Evolutionary conservation across 192 early-diverging fungal genomes (phyloP), one percentile per base, ranked within the genome.

Genomic region (Phlyctochytrium arcticum): DNA sequence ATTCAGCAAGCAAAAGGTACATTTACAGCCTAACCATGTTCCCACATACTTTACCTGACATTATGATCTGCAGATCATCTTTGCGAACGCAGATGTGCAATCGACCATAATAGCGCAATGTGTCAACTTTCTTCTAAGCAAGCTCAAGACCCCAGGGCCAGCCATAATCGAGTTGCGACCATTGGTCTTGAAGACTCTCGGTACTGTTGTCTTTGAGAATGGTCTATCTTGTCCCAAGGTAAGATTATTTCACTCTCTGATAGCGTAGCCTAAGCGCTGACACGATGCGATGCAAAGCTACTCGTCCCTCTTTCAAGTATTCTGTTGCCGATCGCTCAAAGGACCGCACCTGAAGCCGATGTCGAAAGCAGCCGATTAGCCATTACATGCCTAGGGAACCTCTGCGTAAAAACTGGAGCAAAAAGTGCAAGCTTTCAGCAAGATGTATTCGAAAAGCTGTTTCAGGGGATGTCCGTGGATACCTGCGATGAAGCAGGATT

Each of bases 321-420:
- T 9, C 55, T 66, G 12, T 6, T 33, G 33, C 64, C 54, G 9
- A 36, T 66, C 3, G 54, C 42, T 12, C 31, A 6, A 29, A 9
- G 4, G 10, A 32, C 6, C 21, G 10, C 21, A 2, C 17, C 31
- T 4, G 27, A 54, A 8, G n/a, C 24, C 6, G 12, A 6, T 19
- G 8, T 36, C 9, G 68, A 62, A 15, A 60, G 31, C 7, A 51
- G 53, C 21, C 68, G 68, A 30, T 54, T 88, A 82, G 83, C 87
- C 1, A 69, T 90, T 57, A 82, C 79, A 54, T 87, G 86, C 60
- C 50, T 90, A n/a, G 85, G 83, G 21, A 89, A 88, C 54, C 29
- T 82, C 19, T 84, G 82, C 39, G 69, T 75, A n/a, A 80, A 78
- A 29, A 82, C 79, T 17, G 87, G 86, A 12, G 30, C 78, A 5